A percentile compares a stretch with the other conserved stretches of the same genome.
Conservation (phyloP, 495 filamentous ascomycete species). For the Chaetomium fimeti region DNA sequence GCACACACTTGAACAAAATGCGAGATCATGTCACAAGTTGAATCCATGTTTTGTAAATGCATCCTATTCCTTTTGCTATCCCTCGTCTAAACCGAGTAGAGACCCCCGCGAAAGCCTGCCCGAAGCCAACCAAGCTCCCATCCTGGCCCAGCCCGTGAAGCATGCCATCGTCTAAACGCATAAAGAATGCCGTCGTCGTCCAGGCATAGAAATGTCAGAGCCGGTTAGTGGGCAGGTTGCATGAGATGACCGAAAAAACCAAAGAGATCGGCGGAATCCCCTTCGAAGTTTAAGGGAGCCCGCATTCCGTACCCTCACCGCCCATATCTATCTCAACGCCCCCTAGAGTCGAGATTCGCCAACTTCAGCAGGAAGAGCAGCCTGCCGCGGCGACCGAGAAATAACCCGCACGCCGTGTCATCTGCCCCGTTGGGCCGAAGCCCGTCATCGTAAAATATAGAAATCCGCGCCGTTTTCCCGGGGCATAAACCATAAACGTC, state of each 20-base stretch:
- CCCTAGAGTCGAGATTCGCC: constrained; percentile 15
- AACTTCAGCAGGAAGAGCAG: constrained; percentile 18
- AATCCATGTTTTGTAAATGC: constrained; percentile 3
- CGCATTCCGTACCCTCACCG: constrained; percentile 4
- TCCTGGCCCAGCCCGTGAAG: constrained; percentile 10
- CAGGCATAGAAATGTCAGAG: constrained; percentile 4
- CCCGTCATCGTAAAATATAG: constrained; percentile 16
- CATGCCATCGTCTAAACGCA: constrained; percentile 14
- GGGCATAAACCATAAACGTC: constrained; percentile 29
- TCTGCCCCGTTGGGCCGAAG: constrained; percentile 2
- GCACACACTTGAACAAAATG: neutral
- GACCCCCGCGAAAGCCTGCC: constrained; percentile 4
- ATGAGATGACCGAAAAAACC: constrained; percentile 17
- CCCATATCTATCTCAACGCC: constrained; percentile 14
- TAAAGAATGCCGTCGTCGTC: constrained; percentile 7
- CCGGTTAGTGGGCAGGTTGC: constrained; percentile 14
- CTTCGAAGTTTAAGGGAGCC: neutral
- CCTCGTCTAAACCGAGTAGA: constrained; percentile 23
- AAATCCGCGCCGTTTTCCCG: constrained; percentile 21
- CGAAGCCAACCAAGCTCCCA: constrained; percentile 7
- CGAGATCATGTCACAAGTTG: neutral
- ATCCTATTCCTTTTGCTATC: constrained; percentile 21
- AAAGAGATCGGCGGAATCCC: constrained; percentile 9
- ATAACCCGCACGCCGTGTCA: constrained; percentile 18
- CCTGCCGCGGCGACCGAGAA: constrained; percentile 17